Conservation (phyloP, 306 rosid genomes). For the Vigna trinervia region DNA sequence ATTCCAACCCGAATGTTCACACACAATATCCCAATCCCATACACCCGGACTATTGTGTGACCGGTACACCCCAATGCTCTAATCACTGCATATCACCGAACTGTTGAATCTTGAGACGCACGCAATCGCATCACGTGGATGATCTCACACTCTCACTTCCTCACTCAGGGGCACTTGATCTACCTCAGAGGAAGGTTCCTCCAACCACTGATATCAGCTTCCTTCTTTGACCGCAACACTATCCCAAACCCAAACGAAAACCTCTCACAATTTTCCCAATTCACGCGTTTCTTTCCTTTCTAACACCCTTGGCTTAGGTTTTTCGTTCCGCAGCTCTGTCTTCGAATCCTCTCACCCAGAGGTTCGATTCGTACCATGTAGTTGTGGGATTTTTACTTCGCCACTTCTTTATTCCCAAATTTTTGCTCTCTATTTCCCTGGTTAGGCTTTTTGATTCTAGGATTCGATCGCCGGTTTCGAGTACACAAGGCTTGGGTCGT, state of each 20-base stretch:
- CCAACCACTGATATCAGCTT: conserved; percentile 23
- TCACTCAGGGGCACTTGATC: conserved; percentile 29
- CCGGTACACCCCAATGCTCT: not conserved
- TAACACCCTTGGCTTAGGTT: not conserved
- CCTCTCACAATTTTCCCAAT: not conserved
- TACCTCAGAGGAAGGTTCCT: conserved; percentile 39
- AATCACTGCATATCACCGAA: not conserved
- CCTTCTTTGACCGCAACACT: conserved; percentile 61
- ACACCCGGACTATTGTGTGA: not conserved
- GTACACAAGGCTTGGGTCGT: conserved; percentile 14
- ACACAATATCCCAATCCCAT: conserved; percentile 2
- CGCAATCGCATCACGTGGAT: not conserved
- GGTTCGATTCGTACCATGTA: conserved; percentile 34
- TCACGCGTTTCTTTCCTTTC: not conserved
- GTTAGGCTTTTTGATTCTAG: conserved; percentile 21
- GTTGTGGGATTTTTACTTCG: conserved; percentile 3
- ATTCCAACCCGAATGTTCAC: conserved; percentile 2
- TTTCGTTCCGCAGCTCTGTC: not conserved
- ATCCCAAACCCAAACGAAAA: not conserved
- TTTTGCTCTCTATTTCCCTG: not conserved
- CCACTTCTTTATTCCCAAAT: not conserved
- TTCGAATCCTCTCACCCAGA: conserved; percentile 26
- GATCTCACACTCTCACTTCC: conserved; percentile 23
- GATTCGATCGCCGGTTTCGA: not conserved
- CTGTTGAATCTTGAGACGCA: not conserved